Base-by-base conservation (phyloP, 768 basidiomycete species). In the Amanita pallidorosea region DNA sequence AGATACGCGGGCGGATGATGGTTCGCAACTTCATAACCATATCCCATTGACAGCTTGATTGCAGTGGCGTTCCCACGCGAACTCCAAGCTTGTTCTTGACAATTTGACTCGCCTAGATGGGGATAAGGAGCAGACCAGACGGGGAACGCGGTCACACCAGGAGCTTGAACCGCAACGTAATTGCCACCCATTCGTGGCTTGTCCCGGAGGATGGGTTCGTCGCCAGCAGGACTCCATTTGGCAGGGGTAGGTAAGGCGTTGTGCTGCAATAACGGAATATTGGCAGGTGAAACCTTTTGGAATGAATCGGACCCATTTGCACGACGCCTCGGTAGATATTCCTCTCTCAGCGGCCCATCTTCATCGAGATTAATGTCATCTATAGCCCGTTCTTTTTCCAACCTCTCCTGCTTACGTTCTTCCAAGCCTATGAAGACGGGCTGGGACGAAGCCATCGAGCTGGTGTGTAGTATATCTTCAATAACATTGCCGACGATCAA, bases 311-410 rank as follows among this genome's bases (percentile, higher is more conserved):
- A 51, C 35, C 60, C 56, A 57, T 72, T 79, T 54, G 70, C 61
- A 45, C 83, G 83, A 47, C 85, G 83, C 56, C 71, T 78, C 12
- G 88, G 88, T 49, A 89, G 63, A 55, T 90, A 89, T 58, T 90
- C 87, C 60, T 88, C 85, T 45, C 86, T 70, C 45, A 90, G 70
- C 31, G 88, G 88, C 2, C 88, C 88, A 59, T 88, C 86, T 62
- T 87, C 83, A 56, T 90, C 88, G 38, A 90, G 70, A 65, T 90
- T 81, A 47, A 90, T 85, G 58, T 88, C 70, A 53, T 83, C 81
- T 46, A 72, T 65, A 17, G 65, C 64, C 44, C 67, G 60, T 50
- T 76, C 67, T 55, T 70, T 69, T 49, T 77, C 76, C 17, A 71
- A 52, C 41, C 70, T 74, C 53, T 81, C 79, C 54, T 67, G 70